Evolutionary conservation across 2,329 filamentous ascomycete species (phyloP).

Genomic region (Curvularia verruculosa): DNA sequence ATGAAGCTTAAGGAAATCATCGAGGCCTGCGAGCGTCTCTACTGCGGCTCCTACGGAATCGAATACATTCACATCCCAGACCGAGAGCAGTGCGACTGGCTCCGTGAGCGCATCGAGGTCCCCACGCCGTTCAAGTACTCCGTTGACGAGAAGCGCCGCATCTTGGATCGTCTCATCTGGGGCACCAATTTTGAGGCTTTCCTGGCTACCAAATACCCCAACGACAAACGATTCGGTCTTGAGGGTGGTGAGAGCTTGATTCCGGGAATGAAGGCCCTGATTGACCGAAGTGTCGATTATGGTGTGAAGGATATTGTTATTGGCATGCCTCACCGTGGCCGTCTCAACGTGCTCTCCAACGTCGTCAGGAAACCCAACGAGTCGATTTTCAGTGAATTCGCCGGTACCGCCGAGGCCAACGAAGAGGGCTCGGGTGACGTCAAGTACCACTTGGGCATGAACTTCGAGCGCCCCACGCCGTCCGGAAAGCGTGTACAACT

Average conservation of each 20-base stretch:
- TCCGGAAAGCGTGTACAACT: constrained; percentile 99
- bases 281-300: constrained; percentile 97
- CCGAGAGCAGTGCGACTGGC: constrained; percentile 97
- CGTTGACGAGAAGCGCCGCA: constrained; percentile 96
- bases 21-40: constrained; percentile 89
- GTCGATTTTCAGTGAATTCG: constrained; percentile 99
- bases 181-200: constrained; percentile 97
- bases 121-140: constrained; percentile 96
- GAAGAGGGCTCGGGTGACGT: constrained; percentile 98
- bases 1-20: constrained; percentile 98
- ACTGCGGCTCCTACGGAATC: constrained; percentile 95
- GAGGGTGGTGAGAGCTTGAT: constrained; percentile 97
- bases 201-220: constrained; percentile 96
- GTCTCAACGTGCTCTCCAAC: constrained; percentile 96
- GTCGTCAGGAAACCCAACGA: constrained; percentile 99
- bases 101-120: constrained; percentile 92
- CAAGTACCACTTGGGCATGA: constrained; percentile 99
- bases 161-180: constrained; percentile 97
- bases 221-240: constrained; percentile 98
- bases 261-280: constrained; percentile 98
- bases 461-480: constrained; percentile 97
- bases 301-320: constrained; percentile 99
- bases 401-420: constrained; percentile 81
- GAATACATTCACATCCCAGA: constrained; percentile 99
- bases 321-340: constrained; percentile 98